Conservation (phyloP, 306 rosid genomes). For the Sicyos baderoa region DNA sequence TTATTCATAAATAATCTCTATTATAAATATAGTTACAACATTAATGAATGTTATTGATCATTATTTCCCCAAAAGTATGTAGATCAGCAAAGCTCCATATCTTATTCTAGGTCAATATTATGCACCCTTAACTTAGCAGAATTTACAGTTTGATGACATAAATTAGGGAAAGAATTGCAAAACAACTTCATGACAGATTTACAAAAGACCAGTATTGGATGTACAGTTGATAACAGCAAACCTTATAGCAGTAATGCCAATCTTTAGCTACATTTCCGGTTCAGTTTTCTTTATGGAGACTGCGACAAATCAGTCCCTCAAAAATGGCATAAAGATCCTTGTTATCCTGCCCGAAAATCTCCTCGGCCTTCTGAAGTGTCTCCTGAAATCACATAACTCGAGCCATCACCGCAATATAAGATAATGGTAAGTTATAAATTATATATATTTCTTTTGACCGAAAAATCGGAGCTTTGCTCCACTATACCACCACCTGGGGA, state of each 20-base stretch:
- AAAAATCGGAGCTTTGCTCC: too few relatives aligned
- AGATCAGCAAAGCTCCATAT: background rate
- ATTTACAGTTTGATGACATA: slow-evolving; percentile 1
- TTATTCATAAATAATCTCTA: background rate
- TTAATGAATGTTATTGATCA: background rate
- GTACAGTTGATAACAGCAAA: slow-evolving; percentile 14
- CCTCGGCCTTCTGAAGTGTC: slow-evolving; percentile 70
- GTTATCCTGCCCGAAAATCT: slow-evolving; percentile 78
- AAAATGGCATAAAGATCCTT: slow-evolving; percentile 69
- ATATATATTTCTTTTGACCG: too few relatives aligned
- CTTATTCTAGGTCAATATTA: background rate
- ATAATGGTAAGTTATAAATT: too few relatives aligned
- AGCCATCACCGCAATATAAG: background rate
- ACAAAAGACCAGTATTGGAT: background rate
- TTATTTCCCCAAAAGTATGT: background rate
- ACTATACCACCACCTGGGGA: too few relatives aligned
- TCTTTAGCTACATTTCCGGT: background rate
- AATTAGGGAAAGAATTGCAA: background rate
- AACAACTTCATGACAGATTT: background rate
- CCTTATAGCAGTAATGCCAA: background rate
- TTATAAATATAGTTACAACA: background rate
- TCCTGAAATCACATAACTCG: slow-evolving; percentile 40
- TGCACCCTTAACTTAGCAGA: slow-evolving; percentile 1
- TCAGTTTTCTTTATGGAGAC: slow-evolving; percentile 32
- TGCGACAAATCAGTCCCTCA: slow-evolving; percentile 77